Base-by-base conservation (phyloP, 371 early-diverging fungal genomes). In the Mortierella sp. region DNA sequence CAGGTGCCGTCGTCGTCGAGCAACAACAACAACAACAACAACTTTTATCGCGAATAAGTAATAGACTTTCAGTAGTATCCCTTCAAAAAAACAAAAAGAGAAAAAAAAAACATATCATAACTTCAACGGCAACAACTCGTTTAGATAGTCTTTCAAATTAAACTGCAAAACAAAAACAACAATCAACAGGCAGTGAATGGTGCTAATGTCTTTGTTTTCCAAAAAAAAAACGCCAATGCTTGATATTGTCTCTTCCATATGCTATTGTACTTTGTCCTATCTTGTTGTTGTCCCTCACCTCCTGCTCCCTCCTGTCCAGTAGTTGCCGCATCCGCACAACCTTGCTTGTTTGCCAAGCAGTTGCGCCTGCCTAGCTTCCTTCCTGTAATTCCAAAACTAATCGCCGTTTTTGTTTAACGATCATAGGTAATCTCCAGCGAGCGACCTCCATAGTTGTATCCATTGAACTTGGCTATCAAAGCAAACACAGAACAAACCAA, bases 401-500 rank as follows among this genome's bases (percentile, higher is more conserved):
- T 28, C 61, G 6, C 8, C 4, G 3, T 55, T 13, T 9, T 31
- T 19, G 0, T 16, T 67, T 67, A 67, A 21, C 76, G 70, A 40
- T 76, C 76, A 13, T 76, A 76, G 54, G 71, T 76, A n/a, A 91
- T 88, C 79, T 91, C 92, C 51, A 91, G 84, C 48, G 85, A 72
- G 50, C 92, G 89, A 1, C 92, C 92, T 57, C 92, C 92, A 78
- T 91, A 91, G 57, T 88, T 76, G 74, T 91, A 91, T 11, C 92
- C 92, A 82, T 91, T 82, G 82, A 91, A 91, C 85, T 90, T 89
- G 21, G 88, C 91, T 90, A 79, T 69, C 19, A 54, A 54, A 67
- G 37, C 67, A 67, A 19, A 21, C 10, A 24, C 43, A 21, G 0
- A 67, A 40, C 21, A 50, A 16, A 50, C 16, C 11, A 16, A 50